These are phyloP conservation scores for Setaria viridis DNA, from an alignment of 202 grass and related monocot genomes.

Conservation along the genomic window DNA sequence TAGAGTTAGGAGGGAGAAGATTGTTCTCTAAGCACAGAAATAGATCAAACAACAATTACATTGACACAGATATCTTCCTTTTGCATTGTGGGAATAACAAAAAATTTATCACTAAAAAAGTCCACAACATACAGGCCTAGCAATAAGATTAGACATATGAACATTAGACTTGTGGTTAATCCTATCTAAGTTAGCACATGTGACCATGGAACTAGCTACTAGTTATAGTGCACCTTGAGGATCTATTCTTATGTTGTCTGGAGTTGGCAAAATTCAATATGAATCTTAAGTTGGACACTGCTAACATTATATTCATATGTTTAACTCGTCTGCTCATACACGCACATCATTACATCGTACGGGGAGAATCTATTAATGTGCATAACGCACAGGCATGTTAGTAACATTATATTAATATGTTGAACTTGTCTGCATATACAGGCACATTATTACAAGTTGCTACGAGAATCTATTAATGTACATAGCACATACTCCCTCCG, in stretches of 20 bases:
- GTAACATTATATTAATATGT: too few relatives aligned
- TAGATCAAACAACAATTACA: background rate
- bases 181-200: background rate
- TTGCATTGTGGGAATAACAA: background rate
- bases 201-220: background rate
- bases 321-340: background rate
- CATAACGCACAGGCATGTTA: background rate
- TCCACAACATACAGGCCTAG: background rate
- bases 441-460: too few relatives aligned
- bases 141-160: background rate
- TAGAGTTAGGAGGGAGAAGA: background rate
- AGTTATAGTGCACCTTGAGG: background rate
- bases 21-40: background rate
- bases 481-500: too few relatives aligned
- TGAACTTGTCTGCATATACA: too few relatives aligned
- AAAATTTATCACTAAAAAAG: background rate
- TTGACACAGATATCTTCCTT: background rate
- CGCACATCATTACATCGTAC: background rate
- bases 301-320: background rate
- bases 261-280: background rate
- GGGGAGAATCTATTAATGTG: background rate
- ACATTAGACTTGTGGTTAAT: background rate
- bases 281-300: background rate
- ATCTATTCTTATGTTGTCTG: slow-evolving; percentile 6
- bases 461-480: too few relatives aligned